Percentiles rank a stretch among this genome's conserved stretches.
Evolutionary conservation across 2,329 filamentous ascomycete species (phyloP).

Genomic region (Juglanconis juglandina): DNA sequence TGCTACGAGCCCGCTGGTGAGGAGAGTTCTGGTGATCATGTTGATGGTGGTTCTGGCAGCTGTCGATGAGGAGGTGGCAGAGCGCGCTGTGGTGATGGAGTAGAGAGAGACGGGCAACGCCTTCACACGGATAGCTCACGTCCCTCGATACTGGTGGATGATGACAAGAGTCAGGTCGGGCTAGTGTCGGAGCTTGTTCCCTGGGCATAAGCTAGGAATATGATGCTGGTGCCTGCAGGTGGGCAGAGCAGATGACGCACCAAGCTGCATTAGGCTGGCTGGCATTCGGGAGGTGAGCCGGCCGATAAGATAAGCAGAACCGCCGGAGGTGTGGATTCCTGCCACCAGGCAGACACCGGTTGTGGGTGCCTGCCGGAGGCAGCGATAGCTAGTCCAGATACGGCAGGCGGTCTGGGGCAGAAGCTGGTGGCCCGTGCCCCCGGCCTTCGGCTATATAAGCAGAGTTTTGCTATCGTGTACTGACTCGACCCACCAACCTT

Average conservation of each 20-base stretch:
- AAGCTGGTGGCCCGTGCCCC: no score
- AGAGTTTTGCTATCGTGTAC: no score
- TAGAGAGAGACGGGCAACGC: not conserved
- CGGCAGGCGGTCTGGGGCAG: no score
- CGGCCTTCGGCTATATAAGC: no score
- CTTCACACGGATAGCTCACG: not conserved
- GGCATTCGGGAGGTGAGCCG: not conserved
- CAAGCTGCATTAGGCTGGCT: not conserved
- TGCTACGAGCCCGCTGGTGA: conserved; percentile 38
- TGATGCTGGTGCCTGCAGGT: not conserved
- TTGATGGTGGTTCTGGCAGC: conserved; percentile 9
- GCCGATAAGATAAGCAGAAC: not conserved
- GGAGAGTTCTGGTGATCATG: conserved; percentile 30
- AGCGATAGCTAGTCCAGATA: no score
- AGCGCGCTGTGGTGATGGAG: not conserved
- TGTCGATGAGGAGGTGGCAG: not conserved
- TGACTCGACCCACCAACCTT: no score
- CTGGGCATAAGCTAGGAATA: not conserved
- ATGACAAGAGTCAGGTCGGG: not conserved
- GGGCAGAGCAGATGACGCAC: not conserved
- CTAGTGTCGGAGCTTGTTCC: not conserved
- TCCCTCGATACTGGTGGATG: not conserved
- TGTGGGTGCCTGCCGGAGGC: no score
- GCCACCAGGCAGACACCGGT: no score
- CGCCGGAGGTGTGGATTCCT: no score